Evolutionary conservation across 108 stramenopile genomes (phyloP), one percentile per base, ranked within the genome.

Genomic region (Cyclotella sp.): DNA sequence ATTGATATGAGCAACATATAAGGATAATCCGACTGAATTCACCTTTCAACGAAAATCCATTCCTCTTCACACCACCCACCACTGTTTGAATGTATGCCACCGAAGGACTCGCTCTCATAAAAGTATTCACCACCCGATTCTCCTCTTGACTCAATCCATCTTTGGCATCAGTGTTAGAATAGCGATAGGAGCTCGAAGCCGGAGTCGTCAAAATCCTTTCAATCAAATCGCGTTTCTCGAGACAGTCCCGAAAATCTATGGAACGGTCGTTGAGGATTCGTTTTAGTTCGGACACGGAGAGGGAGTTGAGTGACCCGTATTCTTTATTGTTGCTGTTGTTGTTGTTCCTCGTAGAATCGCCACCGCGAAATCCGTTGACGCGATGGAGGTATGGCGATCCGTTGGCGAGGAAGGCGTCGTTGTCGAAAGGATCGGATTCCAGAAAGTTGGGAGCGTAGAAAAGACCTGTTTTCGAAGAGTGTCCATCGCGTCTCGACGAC

Each of bases 231-330:
- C 79, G 63, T 70, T 92, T 92, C 72, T 89, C 89, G 42, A 89
- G 63, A 55, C 91, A 92, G 70, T 92, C 91, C 13, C 91, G 86
- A 78, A 83, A 92, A 64, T 92, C 91, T 46, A 92, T 79, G 8
- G 88, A 87, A 22, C 91, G 85, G 61, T 89, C 87, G 29, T 49
- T 74, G 73, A 92, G 76, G 18, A 92, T 59, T 5, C 85, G 87
- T 76, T 92, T 92, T 47, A 92, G 79, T 69, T 92, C 91, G 0
- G 85, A 53, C 6, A 91, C 87, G 45, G 89, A 89, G 27, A 88
- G 83, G 15, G 70, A 65, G 51, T 19, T 51, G 53, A 66, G 66
- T 0, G 58, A 66, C 3, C 64, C 71, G 18, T 41, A 59, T 9
- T n/a, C n/a, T n/a, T n/a, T n/a, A n/a, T n/a, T n/a, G n/a, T n/a